Conservation (phyloP, 148 eudicot species). For the Chenopodium quinoa region DNA sequence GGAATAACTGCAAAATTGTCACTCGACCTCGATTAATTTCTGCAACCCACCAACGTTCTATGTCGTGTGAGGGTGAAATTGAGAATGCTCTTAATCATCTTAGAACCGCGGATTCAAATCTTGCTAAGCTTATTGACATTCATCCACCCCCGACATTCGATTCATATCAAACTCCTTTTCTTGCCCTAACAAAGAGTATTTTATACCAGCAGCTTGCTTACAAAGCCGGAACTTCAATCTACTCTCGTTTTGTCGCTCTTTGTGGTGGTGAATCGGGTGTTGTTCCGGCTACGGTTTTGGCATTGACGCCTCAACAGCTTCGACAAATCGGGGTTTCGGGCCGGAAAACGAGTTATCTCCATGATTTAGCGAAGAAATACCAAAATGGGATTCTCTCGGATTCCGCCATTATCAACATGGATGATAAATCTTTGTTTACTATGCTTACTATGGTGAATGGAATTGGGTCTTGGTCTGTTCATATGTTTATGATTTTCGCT, state of each 20-base stretch:
- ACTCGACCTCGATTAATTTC: constrained; percentile 7
- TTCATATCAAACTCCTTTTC: constrained; percentile 49
- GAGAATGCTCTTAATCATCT: constrained; percentile 45
- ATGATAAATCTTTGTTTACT: constrained; percentile 57
- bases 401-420: constrained; percentile 38
- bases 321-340: constrained; percentile 60
- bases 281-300: constrained; percentile 34
- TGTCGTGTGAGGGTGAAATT: constrained; percentile 44
- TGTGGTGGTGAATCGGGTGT: constrained; percentile 47
- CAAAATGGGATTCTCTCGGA: constrained; percentile 49
- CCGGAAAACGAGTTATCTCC: constrained; percentile 48
- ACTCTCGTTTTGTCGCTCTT: constrained; percentile 49
- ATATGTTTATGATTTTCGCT: constrained; percentile 62
- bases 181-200: constrained; percentile 49
- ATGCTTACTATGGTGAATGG: constrained; percentile 69
- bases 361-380: constrained; percentile 51
- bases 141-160: constrained; percentile 46
- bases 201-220: constrained; percentile 62
- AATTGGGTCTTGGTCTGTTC: constrained; percentile 64
- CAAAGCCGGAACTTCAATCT: constrained; percentile 54
- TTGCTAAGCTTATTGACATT: constrained; percentile 32
- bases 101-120: constrained; percentile 38
- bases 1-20: constrained; percentile 8
- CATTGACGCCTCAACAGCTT: constrained; percentile 42
- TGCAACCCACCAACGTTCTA: constrained; percentile 16